Base-by-base conservation (phyloP, 1,284 basidiomycete species). In the Apiotrichum gracile region DNA sequence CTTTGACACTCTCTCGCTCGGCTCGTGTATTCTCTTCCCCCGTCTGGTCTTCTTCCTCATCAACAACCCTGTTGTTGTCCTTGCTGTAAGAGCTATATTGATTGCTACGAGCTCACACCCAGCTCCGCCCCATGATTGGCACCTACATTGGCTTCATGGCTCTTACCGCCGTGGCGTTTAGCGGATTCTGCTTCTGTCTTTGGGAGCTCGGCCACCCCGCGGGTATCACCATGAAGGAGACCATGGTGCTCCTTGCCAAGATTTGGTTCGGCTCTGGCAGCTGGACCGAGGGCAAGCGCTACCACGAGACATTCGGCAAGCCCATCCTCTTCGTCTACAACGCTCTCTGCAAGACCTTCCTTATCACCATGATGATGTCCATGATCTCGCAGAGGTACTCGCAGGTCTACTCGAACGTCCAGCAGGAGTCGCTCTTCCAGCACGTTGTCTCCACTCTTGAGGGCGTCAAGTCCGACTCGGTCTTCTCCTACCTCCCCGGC, bases 401-500 rank as follows among this genome's bases (percentile, higher is more conserved):
- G 9, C 78, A 81, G 50, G 89, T 93, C 62, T 85, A 86, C 70
- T 78, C 82, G 82, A 91, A 91, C 73, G 87, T 88, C 7, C 60
- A 82, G 38, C 82, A 87, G 76, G 89, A 91, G 84, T 88, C 90
- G 74, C 77, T 94, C 37, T 96, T 90, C 75, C 89, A 94, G 73
- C 85, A 83, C 64, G 83, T 89, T 2, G 88, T 96, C 54, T 78
- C 81, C 27, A 93, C 90, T 0, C 87, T 96, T 49, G 88, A 93
- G 78, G 89, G 91, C 10, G 86, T 91, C 67, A 90, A 91, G 70
- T 85, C 85, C 7, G 89, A 92, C 69, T 87, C 87, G 0, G 77
- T 94, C n/a, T 90, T 93, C 76, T 89, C 86, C 47, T 93, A 92
- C 68, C 84, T 91, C 61, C 88, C 87, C 2, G 88, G 89, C 3